A percentile compares a stretch with the other conserved stretches of the same genome.
These are phyloP conservation scores for Nemania sp. DNA, from an alignment of 2,329 filamentous ascomycete genomes.

Conservation along the genomic window DNA sequence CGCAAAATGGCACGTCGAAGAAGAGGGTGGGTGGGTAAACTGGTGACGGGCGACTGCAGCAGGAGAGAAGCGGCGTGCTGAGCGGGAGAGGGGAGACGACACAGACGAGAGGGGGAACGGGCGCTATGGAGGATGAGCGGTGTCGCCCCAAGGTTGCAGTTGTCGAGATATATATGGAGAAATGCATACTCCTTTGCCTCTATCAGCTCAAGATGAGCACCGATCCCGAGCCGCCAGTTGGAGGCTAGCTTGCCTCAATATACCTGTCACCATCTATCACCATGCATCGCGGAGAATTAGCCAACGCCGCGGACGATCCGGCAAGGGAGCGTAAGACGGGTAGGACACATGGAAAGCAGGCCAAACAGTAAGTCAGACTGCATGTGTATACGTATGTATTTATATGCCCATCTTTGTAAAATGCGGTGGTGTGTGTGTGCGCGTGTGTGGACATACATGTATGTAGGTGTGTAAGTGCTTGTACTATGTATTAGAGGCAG, in stretches of 20 bases:
- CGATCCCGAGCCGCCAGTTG: slow-evolving; percentile 18
- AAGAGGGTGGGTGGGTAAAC: slow-evolving; percentile 8
- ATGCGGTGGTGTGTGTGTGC: too few relatives aligned
- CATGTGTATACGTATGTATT: not conserved
- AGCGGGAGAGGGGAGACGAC: slow-evolving; percentile 2
- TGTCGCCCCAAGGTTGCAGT: slow-evolving; percentile 24
- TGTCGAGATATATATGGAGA: slow-evolving; percentile 19
- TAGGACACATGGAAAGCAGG: not conserved
- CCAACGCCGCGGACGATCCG: slow-evolving; percentile 15
- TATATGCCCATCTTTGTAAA: too few relatives aligned
- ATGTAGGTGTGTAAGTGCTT: too few relatives aligned
- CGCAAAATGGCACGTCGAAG: slow-evolving; percentile 8
- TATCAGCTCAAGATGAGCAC: slow-evolving; percentile 17
- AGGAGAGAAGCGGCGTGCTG: slow-evolving; percentile 12
- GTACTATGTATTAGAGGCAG: too few relatives aligned
- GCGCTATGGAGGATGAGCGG: slow-evolving; percentile 19
- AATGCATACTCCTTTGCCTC: slow-evolving; percentile 3
- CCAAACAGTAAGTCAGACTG: not conserved
- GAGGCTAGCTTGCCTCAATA: slow-evolving; percentile 21
- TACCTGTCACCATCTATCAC: not conserved
- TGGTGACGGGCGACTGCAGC: slow-evolving; percentile 15
- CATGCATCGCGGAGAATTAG: slow-evolving; percentile 13
- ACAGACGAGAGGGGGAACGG: slow-evolving; percentile 6
- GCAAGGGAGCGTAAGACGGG: slow-evolving; percentile 5
- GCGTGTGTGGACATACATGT: too few relatives aligned